Conservation (phyloP, 345 rosid species). For the Odontarrhena argentea region DNA sequence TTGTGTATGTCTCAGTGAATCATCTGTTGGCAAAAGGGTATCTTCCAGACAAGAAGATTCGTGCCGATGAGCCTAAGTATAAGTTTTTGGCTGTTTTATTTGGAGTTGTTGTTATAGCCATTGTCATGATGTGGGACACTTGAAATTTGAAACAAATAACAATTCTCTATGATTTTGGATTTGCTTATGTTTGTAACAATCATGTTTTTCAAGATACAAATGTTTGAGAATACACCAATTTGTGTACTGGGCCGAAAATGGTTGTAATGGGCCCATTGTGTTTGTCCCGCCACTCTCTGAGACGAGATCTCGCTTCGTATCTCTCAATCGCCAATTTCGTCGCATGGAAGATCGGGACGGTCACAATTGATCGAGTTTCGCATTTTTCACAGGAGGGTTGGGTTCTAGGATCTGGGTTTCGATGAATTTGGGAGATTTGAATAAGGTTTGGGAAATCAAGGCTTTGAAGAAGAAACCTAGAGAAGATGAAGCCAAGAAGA, state of each 20-base stretch:
- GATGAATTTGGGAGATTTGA: slow-evolving; percentile 51
- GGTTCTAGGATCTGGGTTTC: neutral
- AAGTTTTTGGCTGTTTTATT: slow-evolving; percentile 61
- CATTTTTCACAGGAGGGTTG: neutral
- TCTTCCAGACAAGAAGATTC: slow-evolving; percentile 38
- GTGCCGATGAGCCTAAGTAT: slow-evolving; percentile 46
- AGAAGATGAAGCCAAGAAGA: slow-evolving; percentile 67
- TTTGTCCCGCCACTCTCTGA: slow-evolving; percentile 26
- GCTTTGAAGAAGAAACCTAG: slow-evolving; percentile 63
- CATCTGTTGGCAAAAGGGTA: slow-evolving; percentile 71
- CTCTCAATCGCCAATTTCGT: neutral
- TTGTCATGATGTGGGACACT: slow-evolving; percentile 76
- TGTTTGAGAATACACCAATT: neutral
- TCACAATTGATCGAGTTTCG: neutral
- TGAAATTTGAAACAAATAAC: neutral
- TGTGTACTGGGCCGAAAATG: neutral
- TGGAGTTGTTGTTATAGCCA: slow-evolving; percentile 66
- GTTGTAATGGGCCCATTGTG: neutral
- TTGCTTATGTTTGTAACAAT: neutral
- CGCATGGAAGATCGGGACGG: slow-evolving; percentile 10
- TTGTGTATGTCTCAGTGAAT: slow-evolving; percentile 71
- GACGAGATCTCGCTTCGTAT: slow-evolving; percentile 4
- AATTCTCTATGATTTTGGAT: neutral
- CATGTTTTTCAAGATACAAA: neutral
- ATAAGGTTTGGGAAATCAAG: slow-evolving; percentile 75